Evolutionary conservation across 306 rosid genomes (phyloP), one percentile per base, ranked within the genome.

Genomic region (Sesbania bispinosa): DNA sequence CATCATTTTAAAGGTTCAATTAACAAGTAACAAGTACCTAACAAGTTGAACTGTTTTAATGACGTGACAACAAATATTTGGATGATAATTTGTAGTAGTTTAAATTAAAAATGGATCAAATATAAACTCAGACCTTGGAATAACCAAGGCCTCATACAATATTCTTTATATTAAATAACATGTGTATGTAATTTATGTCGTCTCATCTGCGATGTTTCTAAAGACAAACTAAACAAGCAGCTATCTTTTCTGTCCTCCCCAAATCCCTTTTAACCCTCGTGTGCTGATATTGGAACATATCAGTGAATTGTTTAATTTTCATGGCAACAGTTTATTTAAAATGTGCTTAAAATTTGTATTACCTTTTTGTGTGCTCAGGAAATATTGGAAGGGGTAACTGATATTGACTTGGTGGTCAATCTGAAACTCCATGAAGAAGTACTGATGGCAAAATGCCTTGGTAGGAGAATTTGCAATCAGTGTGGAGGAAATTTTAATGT

Each of bases 321-420:
- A 63, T 20, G 21, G 21, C 36, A 58, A 47, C 54, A 2, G 18
- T 70, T 70, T 57, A 46, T 36, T 35, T 13, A 23, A 10, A 27
- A 60, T 43, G 39, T 51, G 55, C 67, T 67, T 7, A 35, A 58
- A 73, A 10, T 32, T 30, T 61, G 47, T 47, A 54, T 73, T 53
- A 19, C 59, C 30, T 19, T 42, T 79, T 47, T 24, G 32, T 55
- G 67, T 70, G 67, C 48, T 32, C 77, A 94, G 99, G 97, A 91
- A 88, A 86, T 87, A 75, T 80, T 94, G 87, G 96, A 86, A 68
- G 89, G 86, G 60, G 95, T 91, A 52, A 75, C 85, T 1, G 90
- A 89, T 79, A 86, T 94, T 46, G 99, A 94, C 83, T 69, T 94
- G 88, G 99, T 89, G 74, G 84, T 94, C 72, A 94, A 94, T 82